phyloP scores from a whole-genome alignment of 345 rosid species.

The Eucalyptus microcorys region DNA sequence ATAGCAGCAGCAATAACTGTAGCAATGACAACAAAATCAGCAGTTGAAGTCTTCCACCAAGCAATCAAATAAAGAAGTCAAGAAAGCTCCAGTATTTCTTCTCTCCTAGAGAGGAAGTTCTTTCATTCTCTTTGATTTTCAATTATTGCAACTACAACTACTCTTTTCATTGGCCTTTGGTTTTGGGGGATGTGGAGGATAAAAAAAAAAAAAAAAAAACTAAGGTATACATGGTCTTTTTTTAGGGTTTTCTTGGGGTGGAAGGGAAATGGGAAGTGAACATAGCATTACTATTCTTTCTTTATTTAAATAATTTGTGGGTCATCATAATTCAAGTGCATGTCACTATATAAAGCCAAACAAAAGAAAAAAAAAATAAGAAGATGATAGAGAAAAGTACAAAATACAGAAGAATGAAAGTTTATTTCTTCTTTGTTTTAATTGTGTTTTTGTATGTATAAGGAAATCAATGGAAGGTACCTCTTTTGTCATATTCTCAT shows the following conservation, averaged over 20 bases:
- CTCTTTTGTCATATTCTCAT: neutral
- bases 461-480: neutral
- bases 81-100: neutral
- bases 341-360: neutral
- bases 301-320: constrained; percentile 9
- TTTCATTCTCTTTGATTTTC: neutral
- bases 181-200: neutral
- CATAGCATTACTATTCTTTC: neutral
- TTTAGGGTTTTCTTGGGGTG: neutral
- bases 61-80: neutral
- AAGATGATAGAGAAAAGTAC: neutral
- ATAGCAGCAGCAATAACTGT: constrained; percentile 3
- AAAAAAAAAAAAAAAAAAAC: too few relatives aligned
- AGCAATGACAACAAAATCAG: constrained; percentile 14
- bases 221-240: neutral
- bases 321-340: neutral
- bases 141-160: neutral
- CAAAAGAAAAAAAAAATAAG: neutral
- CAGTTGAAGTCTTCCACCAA: constrained; percentile 1
- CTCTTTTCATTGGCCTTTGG: neutral
- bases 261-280: neutral
- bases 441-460: neutral
- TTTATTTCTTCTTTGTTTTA: neutral
- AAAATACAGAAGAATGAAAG: neutral
- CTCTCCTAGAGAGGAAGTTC: neutral